phyloP scores from a whole-genome alignment of 2,329 filamentous ascomycete species.

The Aspergillus niger region DNA sequence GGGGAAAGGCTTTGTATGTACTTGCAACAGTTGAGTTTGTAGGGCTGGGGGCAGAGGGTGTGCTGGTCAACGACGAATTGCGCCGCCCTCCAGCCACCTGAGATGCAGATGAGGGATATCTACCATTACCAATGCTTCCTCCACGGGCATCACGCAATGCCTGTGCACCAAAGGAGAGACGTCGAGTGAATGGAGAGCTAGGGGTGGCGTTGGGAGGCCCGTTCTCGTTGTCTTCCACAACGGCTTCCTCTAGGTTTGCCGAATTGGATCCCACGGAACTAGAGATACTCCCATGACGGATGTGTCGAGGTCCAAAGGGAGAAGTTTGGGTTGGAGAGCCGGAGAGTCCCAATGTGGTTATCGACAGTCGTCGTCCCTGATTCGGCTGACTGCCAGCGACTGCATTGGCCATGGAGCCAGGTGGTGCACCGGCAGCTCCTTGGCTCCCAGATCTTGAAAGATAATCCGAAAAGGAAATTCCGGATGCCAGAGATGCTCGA shows the following conservation, averaged over 20 bases:
- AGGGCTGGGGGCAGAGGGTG: slow-evolving; percentile 22
- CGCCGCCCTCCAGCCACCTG: slow-evolving; percentile 29
- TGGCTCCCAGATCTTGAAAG: slow-evolving; percentile 36
- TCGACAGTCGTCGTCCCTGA: slow-evolving; percentile 69
- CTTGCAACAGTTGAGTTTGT: slow-evolving; percentile 37
- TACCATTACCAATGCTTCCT: slow-evolving; percentile 65
- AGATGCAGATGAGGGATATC: slow-evolving; percentile 51
- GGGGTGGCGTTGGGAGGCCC: slow-evolving; percentile 61
- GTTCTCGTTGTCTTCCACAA: slow-evolving; percentile 69
- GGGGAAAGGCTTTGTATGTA: slow-evolving; percentile 36
- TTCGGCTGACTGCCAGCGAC: slow-evolving; percentile 51
- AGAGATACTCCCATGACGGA: slow-evolving; percentile 69
- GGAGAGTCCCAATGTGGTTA: slow-evolving; percentile 73
- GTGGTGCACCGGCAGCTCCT: slow-evolving; percentile 20
- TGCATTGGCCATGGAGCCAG: slow-evolving; percentile 55
- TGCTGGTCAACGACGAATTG: slow-evolving; percentile 28
- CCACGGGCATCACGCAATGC: slow-evolving; percentile 70
- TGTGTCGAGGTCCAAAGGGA: slow-evolving; percentile 52
- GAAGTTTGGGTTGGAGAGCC: slow-evolving; percentile 64
- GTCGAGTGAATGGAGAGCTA: slow-evolving; percentile 69
- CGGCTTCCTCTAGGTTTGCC: slow-evolving; percentile 44
- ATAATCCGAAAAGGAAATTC: slow-evolving; percentile 44
- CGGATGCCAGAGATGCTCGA: slow-evolving; percentile 49
- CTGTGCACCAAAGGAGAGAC: slow-evolving; percentile 86
- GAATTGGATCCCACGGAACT: slow-evolving; percentile 55